Base-by-base conservation (phyloP, 176 grass and related monocot genomes). In the Carex scoparia region DNA sequence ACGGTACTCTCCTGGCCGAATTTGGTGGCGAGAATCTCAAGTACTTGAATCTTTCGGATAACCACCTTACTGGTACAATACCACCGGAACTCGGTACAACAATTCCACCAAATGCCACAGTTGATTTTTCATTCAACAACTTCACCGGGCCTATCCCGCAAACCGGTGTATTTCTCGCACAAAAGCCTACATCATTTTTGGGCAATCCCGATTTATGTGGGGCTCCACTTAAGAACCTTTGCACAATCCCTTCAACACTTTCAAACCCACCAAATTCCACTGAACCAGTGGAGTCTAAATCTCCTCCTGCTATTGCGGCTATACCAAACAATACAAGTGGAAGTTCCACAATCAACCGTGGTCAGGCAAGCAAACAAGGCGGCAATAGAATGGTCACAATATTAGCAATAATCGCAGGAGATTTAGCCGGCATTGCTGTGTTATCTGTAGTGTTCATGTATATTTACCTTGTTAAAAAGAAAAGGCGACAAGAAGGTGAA, bases 81-180 rank as follows among this genome's bases (percentile, higher is more conserved):
- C 93, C 96, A 10, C 38, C 69, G 3, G 93, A 89, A 62, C 65
- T 94, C 81, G 96, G 88, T 62, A 81, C 86, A 30, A 61, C 16
- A 35, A 85, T 99, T 81, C 91, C 85, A 46, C 61, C 67, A 82
- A 95, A 92, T 14, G 87, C 94, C 71, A 91, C 79, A 71, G 69
- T 99, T 33, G 96, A 99, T 68, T 85, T 99, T 1, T 89, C 91
- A 51, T 91, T 85, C 88, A 99, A 99, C 76, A 92, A 94, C 38
- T 88, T 99, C 85, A 92, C 88, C n/a, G 96, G 96, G 42, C 64
- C 78, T 57, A 91, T 99, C 28, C 96, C 96, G 1, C 40, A 81
- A 30, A 57, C 56, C 0, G 56, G 81, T 2, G 87, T 88, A 28
- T 99, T 99, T 87, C 37, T 89, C 0, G 11, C 18, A 12, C 96